Base-by-base conservation (phyloP, 768 basidiomycete genomes). In the Tulasnella sp. region DNA sequence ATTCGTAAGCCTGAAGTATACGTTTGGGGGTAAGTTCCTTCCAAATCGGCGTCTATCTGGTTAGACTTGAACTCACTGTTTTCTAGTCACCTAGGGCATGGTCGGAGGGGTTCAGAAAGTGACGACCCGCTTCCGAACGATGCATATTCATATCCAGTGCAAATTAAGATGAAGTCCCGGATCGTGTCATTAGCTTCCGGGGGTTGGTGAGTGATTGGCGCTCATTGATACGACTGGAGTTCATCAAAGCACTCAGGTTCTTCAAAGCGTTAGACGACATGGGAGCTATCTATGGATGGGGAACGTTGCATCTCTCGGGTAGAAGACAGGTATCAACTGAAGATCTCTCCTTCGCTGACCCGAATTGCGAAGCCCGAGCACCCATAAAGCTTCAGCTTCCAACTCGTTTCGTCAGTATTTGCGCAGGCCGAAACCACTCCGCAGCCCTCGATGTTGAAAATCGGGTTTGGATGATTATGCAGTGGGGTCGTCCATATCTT, bases 211-310 rank as follows among this genome's bases (percentile, higher is more conserved):
- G 78, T 66, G 28, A 25, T 33, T 34, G 28, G 44, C n/a, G n/a
- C n/a, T n/a, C n/a, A n/a, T n/a, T n/a, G n/a, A n/a, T n/a, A n/a
- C n/a, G n/a, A n/a, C n/a, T n/a, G n/a, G n/a, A n/a, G n/a, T n/a
- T n/a, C n/a, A n/a, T n/a, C n/a, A n/a, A n/a, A n/a, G 29, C 34
- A 22, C 40, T 16, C n/a, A 90, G 86, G 86, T 85, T 80, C 28
- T 92, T 89, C 65, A 81, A 89, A 59, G 87, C 85, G 2, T 66
- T 92, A 34, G 84, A 90, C 63, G 78, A 83, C 1, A 63, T 73
- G 43, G 89, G 89, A 5, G 64, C 67, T 28, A 65, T 92, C 20
- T 73, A 79, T 59, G 80, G 80, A n/a, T 92, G 89, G 86, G 90
- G 86, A 24, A 82, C 4, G 59, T 68, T 31, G n/a, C n/a, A n/a